Conservation (phyloP, 345 rosid genomes). For the Xanthoceras sorbifolium region DNA sequence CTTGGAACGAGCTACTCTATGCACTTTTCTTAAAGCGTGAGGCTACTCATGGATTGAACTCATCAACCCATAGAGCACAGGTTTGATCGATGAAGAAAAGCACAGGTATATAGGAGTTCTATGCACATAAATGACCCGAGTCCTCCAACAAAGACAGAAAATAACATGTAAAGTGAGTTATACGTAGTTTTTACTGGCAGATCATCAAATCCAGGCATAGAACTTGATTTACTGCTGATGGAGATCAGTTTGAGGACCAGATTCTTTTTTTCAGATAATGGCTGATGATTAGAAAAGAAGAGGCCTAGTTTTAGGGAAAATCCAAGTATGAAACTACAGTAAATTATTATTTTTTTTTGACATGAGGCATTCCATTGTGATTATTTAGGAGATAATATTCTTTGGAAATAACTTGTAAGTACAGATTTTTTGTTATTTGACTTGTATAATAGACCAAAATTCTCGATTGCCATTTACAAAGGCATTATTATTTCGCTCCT, state of each 20-base stretch:
- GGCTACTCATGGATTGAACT: constrained; percentile 26
- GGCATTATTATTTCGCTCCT: too few relatives aligned
- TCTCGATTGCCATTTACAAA: background rate
- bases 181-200: constrained; percentile 5
- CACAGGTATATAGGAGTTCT: constrained; percentile 8
- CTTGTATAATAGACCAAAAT: constrained; percentile 3
- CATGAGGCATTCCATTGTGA: constrained; percentile 1
- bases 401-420: constrained; percentile 18
- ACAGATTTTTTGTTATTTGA: background rate
- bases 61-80: constrained; percentile 21
- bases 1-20: constrained; percentile 86
- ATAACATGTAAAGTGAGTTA: constrained; percentile 9
- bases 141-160: background rate
- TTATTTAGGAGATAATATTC: constrained; percentile 5
- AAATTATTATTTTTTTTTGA: background rate
- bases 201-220: background rate
- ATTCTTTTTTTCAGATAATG: background rate
- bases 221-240: constrained; percentile 16
- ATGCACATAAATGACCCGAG: constrained; percentile 21
- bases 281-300: constrained; percentile 15
- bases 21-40: constrained; percentile 57
- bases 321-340: background rate
- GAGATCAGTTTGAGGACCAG: background rate
- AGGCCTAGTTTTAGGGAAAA: constrained; percentile 1
- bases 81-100: constrained; percentile 10